A percentile compares a stretch with the other conserved stretches of the same genome.
phyloP scores from a whole-genome alignment of 768 basidiomycete genomes.

The Tremella yokohamensis region DNA sequence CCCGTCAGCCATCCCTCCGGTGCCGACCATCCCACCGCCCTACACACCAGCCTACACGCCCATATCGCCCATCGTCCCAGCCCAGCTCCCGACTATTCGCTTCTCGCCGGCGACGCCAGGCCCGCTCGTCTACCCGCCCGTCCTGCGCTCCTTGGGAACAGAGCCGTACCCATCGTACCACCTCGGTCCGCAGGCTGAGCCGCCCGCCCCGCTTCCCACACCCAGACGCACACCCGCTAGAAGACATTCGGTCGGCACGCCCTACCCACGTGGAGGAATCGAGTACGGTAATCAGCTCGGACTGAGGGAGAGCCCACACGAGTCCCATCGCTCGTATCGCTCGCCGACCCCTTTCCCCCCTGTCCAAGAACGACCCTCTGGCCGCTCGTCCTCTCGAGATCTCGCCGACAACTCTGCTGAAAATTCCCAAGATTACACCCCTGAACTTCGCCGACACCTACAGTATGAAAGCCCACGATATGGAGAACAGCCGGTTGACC shows the following conservation, averaged over 20 bases:
- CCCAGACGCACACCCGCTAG: conserved; percentile 2
- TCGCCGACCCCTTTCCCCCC: neutral
- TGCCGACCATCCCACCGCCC: conserved; percentile 1
- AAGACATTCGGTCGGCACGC: conserved; percentile 1
- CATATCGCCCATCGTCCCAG: neutral
- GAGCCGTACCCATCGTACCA: conserved; percentile 1
- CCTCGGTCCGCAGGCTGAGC: neutral
- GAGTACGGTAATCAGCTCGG: neutral
- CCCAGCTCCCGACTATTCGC: neutral
- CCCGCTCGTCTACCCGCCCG: neutral
- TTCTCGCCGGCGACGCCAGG: neutral
- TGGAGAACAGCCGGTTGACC: too few relatives aligned
- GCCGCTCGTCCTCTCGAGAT: neutral
- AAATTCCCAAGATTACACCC: neutral
- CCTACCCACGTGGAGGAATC: neutral
- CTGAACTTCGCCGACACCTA: neutral
- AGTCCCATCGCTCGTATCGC: conserved; percentile 1
- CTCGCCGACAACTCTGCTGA: neutral
- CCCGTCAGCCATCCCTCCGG: neutral
- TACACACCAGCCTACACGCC: neutral
- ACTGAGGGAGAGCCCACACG: neutral
- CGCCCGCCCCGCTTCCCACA: neutral
- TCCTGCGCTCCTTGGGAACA: neutral
- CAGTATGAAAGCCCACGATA: too few relatives aligned
- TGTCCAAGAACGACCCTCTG: neutral